Base-by-base conservation (phyloP, 106 monocot species). In the Dendrobium huoshanense region DNA sequence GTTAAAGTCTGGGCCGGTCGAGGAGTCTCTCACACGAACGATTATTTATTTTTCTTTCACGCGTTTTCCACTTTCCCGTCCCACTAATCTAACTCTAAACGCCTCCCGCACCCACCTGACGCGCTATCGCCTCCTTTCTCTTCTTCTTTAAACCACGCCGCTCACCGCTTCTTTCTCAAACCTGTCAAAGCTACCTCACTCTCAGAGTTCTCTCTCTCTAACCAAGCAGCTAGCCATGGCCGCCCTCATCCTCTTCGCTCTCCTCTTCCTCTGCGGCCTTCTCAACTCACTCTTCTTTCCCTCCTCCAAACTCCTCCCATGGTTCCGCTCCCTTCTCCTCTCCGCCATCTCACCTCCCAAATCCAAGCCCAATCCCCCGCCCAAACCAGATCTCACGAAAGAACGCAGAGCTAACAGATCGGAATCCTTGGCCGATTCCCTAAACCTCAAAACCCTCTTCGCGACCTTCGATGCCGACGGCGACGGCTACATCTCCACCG, bases 401-500 rank as follows among this genome's bases (percentile, higher is more conserved):
- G 27, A 65, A 44, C n/a, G 0, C 22, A 4, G 0, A 5, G 19
- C 5, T 61, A 24, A 1, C 22, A 8, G 61, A 61, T n/a, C 22
- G 6, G 61, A 61, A 61, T 67, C 8, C 41, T 5, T 17, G 16
- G 9, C 22, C 1, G 19, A 24, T 3, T 43, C 83, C 15, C 17
- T 19, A 2, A 67, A 87, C 7, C 78, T 84, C 1, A 76, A 72
- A 64, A 51, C 67, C 15, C 24, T 91, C 22, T 91, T 91, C 80
- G 45, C 85, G 5, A 84, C 81, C 75, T 91, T 91, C 79, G 90
- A 91, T 20, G 51, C 22, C 17, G 78, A 91, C 77, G 81, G 86
- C 4, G 90, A 91, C 48, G 90, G 90, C 72, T 86, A 84, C 86
- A 84, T 91, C 85, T 88, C 90, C 22, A 9, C 33, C 10, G 27